phyloP scores from a whole-genome alignment of 2,329 filamentous ascomycete genomes.

The Trichophaea hybrida region DNA sequence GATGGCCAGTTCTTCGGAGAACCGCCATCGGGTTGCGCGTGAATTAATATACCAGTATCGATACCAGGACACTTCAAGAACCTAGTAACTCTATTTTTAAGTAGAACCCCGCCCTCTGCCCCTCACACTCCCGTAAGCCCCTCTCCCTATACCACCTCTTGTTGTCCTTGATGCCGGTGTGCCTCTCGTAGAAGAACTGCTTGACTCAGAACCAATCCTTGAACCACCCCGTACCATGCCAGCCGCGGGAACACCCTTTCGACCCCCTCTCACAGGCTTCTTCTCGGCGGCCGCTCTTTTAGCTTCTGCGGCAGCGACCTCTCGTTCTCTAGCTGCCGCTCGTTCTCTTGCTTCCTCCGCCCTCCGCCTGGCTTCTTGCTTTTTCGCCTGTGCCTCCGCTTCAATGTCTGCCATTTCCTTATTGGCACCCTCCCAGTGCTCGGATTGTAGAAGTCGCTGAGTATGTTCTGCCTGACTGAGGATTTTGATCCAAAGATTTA shows the following conservation, averaged over 20 bases:
- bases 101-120: neutral
- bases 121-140: neutral
- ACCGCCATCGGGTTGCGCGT: too few relatives aligned
- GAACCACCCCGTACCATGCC: neutral
- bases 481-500: conserved; percentile 92
- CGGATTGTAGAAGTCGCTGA: conserved; percentile 77
- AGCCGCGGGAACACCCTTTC: neutral
- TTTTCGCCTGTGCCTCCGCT: conserved; percentile 56
- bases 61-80: too few relatives aligned
- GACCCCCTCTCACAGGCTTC: conserved; percentile 15
- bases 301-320: conserved; percentile 30
- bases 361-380: conserved; percentile 62
- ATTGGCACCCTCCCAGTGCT: conserved; percentile 75
- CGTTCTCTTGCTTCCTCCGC: conserved; percentile 67
- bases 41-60: too few relatives aligned
- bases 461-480: conserved; percentile 96
- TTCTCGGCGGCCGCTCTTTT: conserved; percentile 30
- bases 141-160: neutral
- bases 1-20: too few relatives aligned
- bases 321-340: conserved; percentile 48
- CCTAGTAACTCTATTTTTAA: neutral
- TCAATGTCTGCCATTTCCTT: conserved; percentile 79
- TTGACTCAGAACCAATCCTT: neutral
- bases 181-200: neutral
- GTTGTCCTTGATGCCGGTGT: neutral